These are phyloP conservation scores for Maudiozyma turicensis DNA, from an alignment of 805 yeast genomes.

Conservation along the genomic window DNA sequence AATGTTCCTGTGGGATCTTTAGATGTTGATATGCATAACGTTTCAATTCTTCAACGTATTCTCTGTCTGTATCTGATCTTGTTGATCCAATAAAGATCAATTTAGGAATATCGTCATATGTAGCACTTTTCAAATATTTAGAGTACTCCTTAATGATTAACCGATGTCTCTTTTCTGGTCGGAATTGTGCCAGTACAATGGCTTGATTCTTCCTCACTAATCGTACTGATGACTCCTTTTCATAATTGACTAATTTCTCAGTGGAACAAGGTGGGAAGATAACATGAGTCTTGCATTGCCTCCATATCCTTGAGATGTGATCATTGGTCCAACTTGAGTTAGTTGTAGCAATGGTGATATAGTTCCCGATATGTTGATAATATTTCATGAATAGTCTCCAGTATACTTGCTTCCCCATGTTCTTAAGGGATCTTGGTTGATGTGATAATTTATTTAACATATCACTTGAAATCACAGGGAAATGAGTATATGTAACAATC, in stretches of 20 bases:
- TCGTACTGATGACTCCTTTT: constrained; percentile 7
- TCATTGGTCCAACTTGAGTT: constrained; percentile 90
- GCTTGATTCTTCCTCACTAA: constrained; percentile 28
- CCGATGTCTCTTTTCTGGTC: constrained; percentile 88
- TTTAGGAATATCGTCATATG: constrained; percentile 34
- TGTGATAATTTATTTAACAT: constrained; percentile 60
- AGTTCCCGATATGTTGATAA: constrained; percentile 59
- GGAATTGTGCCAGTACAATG: constrained; percentile 69
- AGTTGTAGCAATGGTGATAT: constrained; percentile 54
- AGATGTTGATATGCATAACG: constrained; percentile 32
- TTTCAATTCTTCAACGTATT: constrained; percentile 44
- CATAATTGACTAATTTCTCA: constrained; percentile 34
- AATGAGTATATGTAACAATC: constrained; percentile 82
- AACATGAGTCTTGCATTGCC: constrained; percentile 34
- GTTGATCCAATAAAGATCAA: constrained; percentile 79
- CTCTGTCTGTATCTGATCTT: constrained; percentile 56
- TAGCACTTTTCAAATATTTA: constrained; percentile 34
- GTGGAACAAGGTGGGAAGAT: constrained; percentile 90
- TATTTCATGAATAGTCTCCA: constrained; percentile 60
- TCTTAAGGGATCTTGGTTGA: constrained; percentile 15
- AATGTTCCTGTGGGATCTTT: constrained; percentile 32
- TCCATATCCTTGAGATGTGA: constrained; percentile 65
- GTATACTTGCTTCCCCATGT: constrained; percentile 43
- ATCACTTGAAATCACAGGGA: constrained; percentile 81
- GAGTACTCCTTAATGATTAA: constrained; percentile 58